Evolutionary conservation across 2,329 filamentous ascomycete genomes (phyloP).

Genomic region (Colletotrichum cordylinicola): DNA sequence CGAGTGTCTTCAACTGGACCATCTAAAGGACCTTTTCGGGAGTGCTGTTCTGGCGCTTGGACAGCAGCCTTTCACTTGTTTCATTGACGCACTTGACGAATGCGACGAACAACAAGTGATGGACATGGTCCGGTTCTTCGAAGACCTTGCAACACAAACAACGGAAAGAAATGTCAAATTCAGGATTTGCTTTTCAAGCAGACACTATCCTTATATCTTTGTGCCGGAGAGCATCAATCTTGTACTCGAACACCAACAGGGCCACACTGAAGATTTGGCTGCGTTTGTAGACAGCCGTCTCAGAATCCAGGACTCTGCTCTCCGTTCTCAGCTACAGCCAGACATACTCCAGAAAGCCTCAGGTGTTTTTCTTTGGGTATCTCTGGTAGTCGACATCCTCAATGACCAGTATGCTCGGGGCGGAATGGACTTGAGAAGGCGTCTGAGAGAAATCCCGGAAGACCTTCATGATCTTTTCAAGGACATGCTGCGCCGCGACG

Average conservation of each 20-base stretch:
- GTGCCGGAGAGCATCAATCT: constrained; percentile 30
- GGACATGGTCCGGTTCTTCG: neutral
- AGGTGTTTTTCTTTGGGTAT: constrained; percentile 50
- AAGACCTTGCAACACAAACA: neutral
- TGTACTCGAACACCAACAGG: constrained; percentile 38
- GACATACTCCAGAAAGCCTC: constrained; percentile 40
- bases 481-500: constrained; percentile 56
- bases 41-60: neutral
- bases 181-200: neutral
- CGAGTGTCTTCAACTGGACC: constrained; percentile 28
- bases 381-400: constrained; percentile 44
- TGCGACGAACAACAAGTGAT: neutral
- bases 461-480: constrained; percentile 54
- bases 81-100: neutral
- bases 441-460: constrained; percentile 38
- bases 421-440: constrained; percentile 26
- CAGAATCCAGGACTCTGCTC: constrained; percentile 1
- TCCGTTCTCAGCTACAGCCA: neutral
- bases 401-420: constrained; percentile 38
- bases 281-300: constrained; percentile 35
- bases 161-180: neutral
- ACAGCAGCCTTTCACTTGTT: neutral
- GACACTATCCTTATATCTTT: neutral
- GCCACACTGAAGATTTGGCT: constrained; percentile 40
- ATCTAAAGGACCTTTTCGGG: neutral